phyloP scores from a whole-genome alignment of 768 basidiomycete species.

The Leccinum truebloodii region DNA sequence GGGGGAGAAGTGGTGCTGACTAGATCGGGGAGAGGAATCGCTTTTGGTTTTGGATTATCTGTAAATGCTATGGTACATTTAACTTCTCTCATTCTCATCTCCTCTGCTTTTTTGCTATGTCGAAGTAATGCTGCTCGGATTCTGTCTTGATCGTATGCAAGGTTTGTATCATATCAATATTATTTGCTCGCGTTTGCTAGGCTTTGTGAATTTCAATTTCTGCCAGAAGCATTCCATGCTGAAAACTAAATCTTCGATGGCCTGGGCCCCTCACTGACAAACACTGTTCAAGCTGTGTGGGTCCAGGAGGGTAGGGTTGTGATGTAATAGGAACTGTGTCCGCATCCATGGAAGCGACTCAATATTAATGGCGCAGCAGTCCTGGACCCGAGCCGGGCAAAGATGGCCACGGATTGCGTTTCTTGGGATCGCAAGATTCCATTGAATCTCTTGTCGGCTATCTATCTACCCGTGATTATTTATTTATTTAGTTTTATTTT shows the following conservation, averaged over 20 bases:
- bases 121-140: constrained; percentile 8
- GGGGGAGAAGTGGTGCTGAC: background rate
- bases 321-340: background rate
- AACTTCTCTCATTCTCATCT: background rate
- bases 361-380: background rate
- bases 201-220: background rate
- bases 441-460: background rate
- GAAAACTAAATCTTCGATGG: background rate
- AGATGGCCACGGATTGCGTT: background rate
- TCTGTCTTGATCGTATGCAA: background rate
- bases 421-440: background rate
- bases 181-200: background rate
- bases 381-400: background rate
- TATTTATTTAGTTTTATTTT: background rate
- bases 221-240: background rate
- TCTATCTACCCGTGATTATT: background rate
- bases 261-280: no score
- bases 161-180: background rate
- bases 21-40: background rate
- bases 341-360: background rate
- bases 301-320: background rate
- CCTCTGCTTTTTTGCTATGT: constrained; percentile 14
- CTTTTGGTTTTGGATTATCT: constrained; percentile 3
- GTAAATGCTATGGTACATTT: constrained; percentile 19
- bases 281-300: no score